These are phyloP conservation scores for Fomitopsis pulvina DNA, from an alignment of 768 basidiomycete species.

Conservation along the genomic window DNA sequence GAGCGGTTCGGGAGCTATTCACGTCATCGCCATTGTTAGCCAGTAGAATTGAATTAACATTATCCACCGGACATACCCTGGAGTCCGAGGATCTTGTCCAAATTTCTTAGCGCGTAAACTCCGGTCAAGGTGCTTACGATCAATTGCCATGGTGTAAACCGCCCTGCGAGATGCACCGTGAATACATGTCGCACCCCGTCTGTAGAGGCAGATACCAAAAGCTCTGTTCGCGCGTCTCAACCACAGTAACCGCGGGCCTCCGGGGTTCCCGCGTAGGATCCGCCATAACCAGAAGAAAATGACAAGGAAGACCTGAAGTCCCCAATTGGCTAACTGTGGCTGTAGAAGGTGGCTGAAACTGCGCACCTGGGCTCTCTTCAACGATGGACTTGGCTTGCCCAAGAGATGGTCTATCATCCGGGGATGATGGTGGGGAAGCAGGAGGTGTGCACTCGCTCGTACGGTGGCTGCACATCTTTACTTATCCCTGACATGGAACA, in stretches of 20 bases:
- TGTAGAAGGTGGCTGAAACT: not conserved
- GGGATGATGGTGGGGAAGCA: conserved; percentile 7
- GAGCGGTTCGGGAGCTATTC: conserved; percentile 84
- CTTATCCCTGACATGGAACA: not conserved
- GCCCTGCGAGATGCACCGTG: conserved; percentile 35
- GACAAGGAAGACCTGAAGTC: conserved; percentile 74
- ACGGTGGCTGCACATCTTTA: not conserved
- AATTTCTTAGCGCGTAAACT: conserved; percentile 76
- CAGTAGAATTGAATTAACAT: not conserved
- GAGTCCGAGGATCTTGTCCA: conserved; percentile 81
- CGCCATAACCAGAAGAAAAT: conserved; percentile 89
- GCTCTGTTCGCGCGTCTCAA: conserved; percentile 50
- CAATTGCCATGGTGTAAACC: conserved; percentile 96
- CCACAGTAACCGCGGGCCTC: conserved; percentile 64
- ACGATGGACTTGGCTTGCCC: conserved; percentile 82
- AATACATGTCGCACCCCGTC: not conserved
- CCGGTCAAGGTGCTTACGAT: conserved; percentile 79
- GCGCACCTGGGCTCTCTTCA: conserved; percentile 79
- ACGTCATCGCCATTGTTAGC: conserved; percentile 6
- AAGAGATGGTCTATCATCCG: conserved; percentile 91
- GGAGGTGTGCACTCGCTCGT: conserved; percentile 1
- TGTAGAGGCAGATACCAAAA: conserved; percentile 41
- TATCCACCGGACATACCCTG: conserved; percentile 45
- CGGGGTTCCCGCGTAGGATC: conserved; percentile 56
- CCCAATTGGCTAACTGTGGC: not conserved